Base-by-base conservation (phyloP, 2,329 filamentous ascomycete genomes). In the Clarireedia hainanense region DNA sequence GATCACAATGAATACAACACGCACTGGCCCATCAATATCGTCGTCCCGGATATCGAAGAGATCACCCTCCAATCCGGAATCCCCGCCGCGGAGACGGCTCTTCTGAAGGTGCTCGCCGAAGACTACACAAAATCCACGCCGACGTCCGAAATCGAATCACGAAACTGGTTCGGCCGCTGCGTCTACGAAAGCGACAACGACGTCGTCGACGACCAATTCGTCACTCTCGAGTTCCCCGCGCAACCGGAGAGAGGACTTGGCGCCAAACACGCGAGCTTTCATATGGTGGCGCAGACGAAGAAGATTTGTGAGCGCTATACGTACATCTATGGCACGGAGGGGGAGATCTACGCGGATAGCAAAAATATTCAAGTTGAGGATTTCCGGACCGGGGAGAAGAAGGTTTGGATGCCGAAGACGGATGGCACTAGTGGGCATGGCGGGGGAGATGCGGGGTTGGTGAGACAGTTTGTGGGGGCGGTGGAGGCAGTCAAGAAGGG, bases 111-210 rank as follows among this genome's bases (percentile, higher is more conserved):
- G 26, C 65, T 76, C 6, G 62, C 72, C 20, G 76, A 81, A 51
- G 79, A 83, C 65, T 84, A 84, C 57, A 76, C 70, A 1, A 73
- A 77, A 14, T 67, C 71, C 6, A 81, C 76, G 0, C 74, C 78
- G 4, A 70, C 73, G 52, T 66, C 71, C 1, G 72, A 76, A n/a
- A 68, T 79, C 1, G 74, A 75, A 3, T 72, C 73, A 5, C 74
- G 77, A 9, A 85, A 85, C 61, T 87, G 91, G 90, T 97, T 91
- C 67, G 94, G 94, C 0, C 83, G 92, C n/a, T 99, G 94, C 68
- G 94, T 97, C 1, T 97, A 85, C 73, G 94, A 96, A 69, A 77
- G 85, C 4, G 91, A 95, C 72, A 99, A 97, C 72, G 85, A 95
- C 66, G 94, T 97, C 43, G 89, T 85, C 65, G 94, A 99, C 69